Base-by-base conservation (phyloP, 2,329 filamentous ascomycete genomes). In the Colletotrichum aenigma region DNA sequence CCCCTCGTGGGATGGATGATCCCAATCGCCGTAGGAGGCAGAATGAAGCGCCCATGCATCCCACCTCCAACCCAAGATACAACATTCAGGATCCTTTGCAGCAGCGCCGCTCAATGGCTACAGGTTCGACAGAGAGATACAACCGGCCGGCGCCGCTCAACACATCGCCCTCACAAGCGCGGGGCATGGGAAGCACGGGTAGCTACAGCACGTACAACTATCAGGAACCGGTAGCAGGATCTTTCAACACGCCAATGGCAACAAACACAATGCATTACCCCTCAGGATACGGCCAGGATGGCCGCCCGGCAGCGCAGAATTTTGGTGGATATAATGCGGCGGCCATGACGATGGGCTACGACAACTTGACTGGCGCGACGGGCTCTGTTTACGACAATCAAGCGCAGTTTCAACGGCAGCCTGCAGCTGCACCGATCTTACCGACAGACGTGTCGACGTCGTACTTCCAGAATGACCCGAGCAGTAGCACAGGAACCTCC, bases 371-470 rank as follows among this genome's bases (percentile, higher is more conserved):
- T 52, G 77, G 77, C 34, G 72, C 75, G 24, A 74, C 71, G 32
- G 88, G 87, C 86, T 84, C 91, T 87, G 88, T 93, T 86, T 98
- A 97, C 87, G 94, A 96, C 85, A 87, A 92, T 82, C 91, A 93
- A 83, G 90, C 93, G 86, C 93, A 93, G 82, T 97, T 95, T 87
- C 90, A 93, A 81, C 93, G 94, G 87, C 94, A 95, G 82, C 91
- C 93, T 86, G 92, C 94, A 89, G 91, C 91, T 76, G 91, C 97
- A 86, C 94, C 95, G 83, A 94, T 95, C 86, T 89, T 96, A 84
- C 87, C 92, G 55, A 80, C 86, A 76, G 87, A 88, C 82, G 92
- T 95, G 84, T 89, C 93, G 82, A 89, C 93, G 87, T 93, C 94
- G 82, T 98, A 97, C 88, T 96, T 95, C 85, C 86, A 90, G 80